phyloP scores from a whole-genome alignment of 768 basidiomycete genomes.

The Boletus rufocinnamomeus region DNA sequence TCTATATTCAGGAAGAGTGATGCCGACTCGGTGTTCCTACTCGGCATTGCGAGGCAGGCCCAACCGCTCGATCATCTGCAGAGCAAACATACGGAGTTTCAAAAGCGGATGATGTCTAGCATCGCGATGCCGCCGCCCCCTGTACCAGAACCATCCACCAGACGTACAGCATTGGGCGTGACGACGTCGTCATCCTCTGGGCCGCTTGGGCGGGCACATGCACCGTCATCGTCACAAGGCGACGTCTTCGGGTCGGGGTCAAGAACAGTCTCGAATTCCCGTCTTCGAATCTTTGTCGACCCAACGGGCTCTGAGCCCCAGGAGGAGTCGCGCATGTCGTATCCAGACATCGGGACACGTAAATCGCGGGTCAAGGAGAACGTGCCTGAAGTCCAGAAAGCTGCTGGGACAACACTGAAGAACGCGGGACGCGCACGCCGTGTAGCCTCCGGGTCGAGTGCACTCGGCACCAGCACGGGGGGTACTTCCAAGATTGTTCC shows the following conservation, averaged over 20 bases:
- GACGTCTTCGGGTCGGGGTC: slow-evolving; percentile 37
- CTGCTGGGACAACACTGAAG: slow-evolving; percentile 64
- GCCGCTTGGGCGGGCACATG: slow-evolving; percentile 17
- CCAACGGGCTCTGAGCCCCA: slow-evolving; percentile 55
- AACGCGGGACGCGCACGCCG: slow-evolving; percentile 61
- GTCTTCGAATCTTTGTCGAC: slow-evolving; percentile 74
- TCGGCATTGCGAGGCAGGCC: slow-evolving; percentile 86
- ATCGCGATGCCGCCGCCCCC: slow-evolving; percentile 41
- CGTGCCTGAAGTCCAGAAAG: slow-evolving; percentile 65
- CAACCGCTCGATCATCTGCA: slow-evolving; percentile 79
- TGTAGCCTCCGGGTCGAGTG: slow-evolving; percentile 41
- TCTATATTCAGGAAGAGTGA: slow-evolving; percentile 65
- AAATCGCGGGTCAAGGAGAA: slow-evolving; percentile 82
- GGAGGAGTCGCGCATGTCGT: slow-evolving; percentile 48
- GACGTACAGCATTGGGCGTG: slow-evolving; percentile 49
- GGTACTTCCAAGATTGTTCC: slow-evolving; percentile 59
- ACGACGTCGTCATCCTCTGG: slow-evolving; percentile 40
- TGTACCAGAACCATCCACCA: slow-evolving; percentile 37
- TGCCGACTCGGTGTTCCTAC: slow-evolving; percentile 86
- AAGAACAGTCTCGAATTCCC: slow-evolving; percentile 50
- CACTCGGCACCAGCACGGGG: slow-evolving; percentile 15
- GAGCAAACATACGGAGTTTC: slow-evolving; percentile 80
- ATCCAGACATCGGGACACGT: slow-evolving; percentile 76
- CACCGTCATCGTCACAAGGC: slow-evolving; percentile 22
- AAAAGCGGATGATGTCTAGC: slow-evolving; percentile 82